A percentile compares a stretch with the other conserved stretches of the same genome.
Evolutionary conservation across 2,329 filamentous ascomycete species (phyloP).

Genomic region (Byssoonygena ceratinophila): DNA sequence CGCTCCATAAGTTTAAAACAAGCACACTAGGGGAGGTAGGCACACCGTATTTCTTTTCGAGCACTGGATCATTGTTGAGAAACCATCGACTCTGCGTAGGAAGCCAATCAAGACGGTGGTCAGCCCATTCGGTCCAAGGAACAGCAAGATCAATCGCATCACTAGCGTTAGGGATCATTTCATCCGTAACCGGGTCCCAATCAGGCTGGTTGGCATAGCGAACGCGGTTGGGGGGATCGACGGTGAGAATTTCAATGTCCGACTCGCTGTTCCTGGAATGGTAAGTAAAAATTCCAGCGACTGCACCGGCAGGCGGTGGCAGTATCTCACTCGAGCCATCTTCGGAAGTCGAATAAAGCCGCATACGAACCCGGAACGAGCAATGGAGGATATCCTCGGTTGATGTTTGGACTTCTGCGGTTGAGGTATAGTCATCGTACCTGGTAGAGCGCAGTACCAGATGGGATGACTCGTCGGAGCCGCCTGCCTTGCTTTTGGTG

Average conservation of each 20-base stretch:
- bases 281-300: conserved; percentile 44
- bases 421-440: conserved; percentile 35
- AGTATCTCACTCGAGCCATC: conserved; percentile 1
- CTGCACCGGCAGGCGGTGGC: conserved; percentile 37
- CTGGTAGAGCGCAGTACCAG: conserved; percentile 41
- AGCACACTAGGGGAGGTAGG: conserved; percentile 30
- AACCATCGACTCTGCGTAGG: conserved; percentile 30
- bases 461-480: conserved; percentile 27
- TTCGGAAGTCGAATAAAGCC: conserved; percentile 24
- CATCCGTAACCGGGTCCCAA: conserved; percentile 28
- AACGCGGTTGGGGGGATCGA: conserved; percentile 35
- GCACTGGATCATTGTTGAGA: conserved; percentile 24
- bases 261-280: conserved; percentile 39
- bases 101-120: conserved; percentile 36
- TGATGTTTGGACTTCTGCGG: conserved; percentile 40
- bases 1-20: conserved; percentile 36
- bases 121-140: conserved; percentile 34
- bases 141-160: conserved; percentile 23
- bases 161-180: conserved; percentile 27
- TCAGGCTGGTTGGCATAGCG: conserved; percentile 37
- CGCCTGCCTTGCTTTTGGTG: conserved; percentile 20
- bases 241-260: conserved; percentile 45
- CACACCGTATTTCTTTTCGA: conserved; percentile 29
- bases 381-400: conserved; percentile 38
- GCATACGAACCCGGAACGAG: conserved; percentile 41